Base-by-base conservation (phyloP, 306 rosid species). In the Abrus precatorius region DNA sequence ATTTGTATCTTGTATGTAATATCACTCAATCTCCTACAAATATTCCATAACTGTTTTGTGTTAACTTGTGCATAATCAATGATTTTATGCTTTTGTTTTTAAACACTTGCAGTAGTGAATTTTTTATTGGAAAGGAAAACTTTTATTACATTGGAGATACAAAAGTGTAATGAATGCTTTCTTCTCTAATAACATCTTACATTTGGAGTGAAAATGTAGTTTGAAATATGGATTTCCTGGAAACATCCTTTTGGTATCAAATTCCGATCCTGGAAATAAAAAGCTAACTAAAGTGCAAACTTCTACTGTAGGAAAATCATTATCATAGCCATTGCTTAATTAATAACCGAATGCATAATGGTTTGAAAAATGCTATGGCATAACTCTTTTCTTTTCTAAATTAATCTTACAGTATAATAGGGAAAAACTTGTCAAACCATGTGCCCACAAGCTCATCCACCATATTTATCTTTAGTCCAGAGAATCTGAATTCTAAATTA, bases 1-100 rank as follows among this genome's bases (percentile, higher is more conserved):
- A 92, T 83, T 82, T 92, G 74, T 94, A 94, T 84, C 97, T 94
- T 55, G 97, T 94, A 91, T 54, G 94, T 82, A 52, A 49, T 59
- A 38, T 79, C 61, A 28, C 70, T 65, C 57, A 79, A 38, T 70
- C 67, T 80, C 54, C 12, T 20, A 3, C 5, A 61, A 13, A 0
- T 44, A 73, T 69, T 79, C 34, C 48, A 11, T 29, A 56, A 49
- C 60, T 84, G 44, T 63, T 84, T 79, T 14, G 52, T 60, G 49
- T 32, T 40, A 41, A 45, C 57, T 50, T 52, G 29, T 72, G 40
- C 56, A 56, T 34, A 2, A 27, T 70, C 50, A 45, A 52, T 80
- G 36, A 29, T 72, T 79, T 71, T 80, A 53, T 1, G 20, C 20
- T 20, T 20, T 20, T 20, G 20, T 20, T 20, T 20, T 20, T 20